Conservation (phyloP, 1,139 yeast genomes). For the Debaryomyces coudertii region DNA sequence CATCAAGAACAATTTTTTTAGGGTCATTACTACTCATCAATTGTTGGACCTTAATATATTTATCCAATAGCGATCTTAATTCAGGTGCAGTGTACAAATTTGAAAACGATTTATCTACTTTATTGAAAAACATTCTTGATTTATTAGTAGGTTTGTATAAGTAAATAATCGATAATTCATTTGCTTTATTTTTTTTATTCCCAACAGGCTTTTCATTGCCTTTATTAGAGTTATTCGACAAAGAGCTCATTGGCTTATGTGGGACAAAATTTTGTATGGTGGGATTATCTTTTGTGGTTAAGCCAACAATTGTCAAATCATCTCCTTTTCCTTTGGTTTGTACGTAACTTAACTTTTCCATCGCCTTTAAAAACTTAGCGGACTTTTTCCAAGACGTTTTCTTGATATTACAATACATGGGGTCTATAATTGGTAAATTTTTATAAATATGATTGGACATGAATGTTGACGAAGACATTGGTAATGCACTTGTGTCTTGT, state of each 20-base stretch:
- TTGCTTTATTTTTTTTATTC: conserved; percentile 23
- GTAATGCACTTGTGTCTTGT: conserved; percentile 57
- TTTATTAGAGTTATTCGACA: conserved; percentile 9
- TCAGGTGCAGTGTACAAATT: conserved; percentile 56
- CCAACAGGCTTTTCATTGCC: conserved; percentile 20
- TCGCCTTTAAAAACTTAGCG: conserved; percentile 78
- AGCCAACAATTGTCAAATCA: conserved; percentile 60
- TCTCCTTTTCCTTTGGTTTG: conserved; percentile 76
- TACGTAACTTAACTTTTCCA: conserved; percentile 73
- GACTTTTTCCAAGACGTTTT: conserved; percentile 90
- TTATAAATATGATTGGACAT: conserved; percentile 69
- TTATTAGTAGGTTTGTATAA: conserved; percentile 60
- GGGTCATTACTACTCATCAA: conserved; percentile 51
- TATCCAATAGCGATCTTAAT: conserved; percentile 52
- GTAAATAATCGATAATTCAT: conserved; percentile 39
- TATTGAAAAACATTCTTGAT: conserved; percentile 53
- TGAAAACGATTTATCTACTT: conserved; percentile 37
- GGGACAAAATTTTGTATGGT: conserved; percentile 63
- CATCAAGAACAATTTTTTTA: conserved; percentile 59
- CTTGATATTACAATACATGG: conserved; percentile 66
- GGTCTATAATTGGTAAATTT: conserved; percentile 65
- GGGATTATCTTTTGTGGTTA: conserved; percentile 53
- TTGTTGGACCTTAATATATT: conserved; percentile 56
- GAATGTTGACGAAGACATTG: conserved; percentile 72
- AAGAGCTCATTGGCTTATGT: conserved; percentile 40